Base-by-base conservation (phyloP, 2,329 filamentous ascomycete species). In the Seiridium unicorne region DNA sequence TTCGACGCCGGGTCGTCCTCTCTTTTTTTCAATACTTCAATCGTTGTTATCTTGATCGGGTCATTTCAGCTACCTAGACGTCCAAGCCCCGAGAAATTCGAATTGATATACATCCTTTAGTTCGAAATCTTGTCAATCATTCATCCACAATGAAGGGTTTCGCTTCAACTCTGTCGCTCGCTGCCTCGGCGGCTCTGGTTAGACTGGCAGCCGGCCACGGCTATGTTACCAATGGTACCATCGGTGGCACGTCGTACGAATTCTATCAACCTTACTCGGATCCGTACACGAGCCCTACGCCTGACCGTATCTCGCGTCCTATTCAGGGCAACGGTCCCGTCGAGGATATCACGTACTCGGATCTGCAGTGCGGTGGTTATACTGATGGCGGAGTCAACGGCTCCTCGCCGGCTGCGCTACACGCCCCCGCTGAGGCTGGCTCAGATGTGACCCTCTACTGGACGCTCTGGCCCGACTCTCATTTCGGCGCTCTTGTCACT, bases 301-400 rank as follows among this genome's bases (percentile, higher is more conserved):
- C 81, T 13, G 64, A 81, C 47, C 77, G 83, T 13, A 80, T 87
- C 69, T 84, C 84, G n/a, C 81, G 84, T 18, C 74, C 76, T 6
- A 80, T 87, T 59, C 77, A 82, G 61, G 84, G 84, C 42, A 86
- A 87, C 69, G 84, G 85, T 3, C 84, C 84, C 0, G 79, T 87
- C 31, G 71, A 81, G 60, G 80, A 87, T 59, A 69, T 86, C 5
- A 77, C 77, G 2, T 74, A 77, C 11, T 75, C 79, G 60, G 84
- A 87, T 62, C 56, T 87, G 6, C 83, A 86, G 68, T 87, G 85
- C 71, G 80, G 80, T 51, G 82, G 83, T 32, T 82, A 79, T 57
- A 75, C 79, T 3, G 81, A 72, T 13, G 80, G 79, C 7, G 81
- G 81, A n/a, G 68, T 76, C 59, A 67, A 72, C 5, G 84, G 81